Percentiles rank a stretch among this genome's conserved stretches.
These are phyloP conservation scores for Pisolithus marmoratus DNA, from an alignment of 768 basidiomycete species.

Conservation along the genomic window DNA sequence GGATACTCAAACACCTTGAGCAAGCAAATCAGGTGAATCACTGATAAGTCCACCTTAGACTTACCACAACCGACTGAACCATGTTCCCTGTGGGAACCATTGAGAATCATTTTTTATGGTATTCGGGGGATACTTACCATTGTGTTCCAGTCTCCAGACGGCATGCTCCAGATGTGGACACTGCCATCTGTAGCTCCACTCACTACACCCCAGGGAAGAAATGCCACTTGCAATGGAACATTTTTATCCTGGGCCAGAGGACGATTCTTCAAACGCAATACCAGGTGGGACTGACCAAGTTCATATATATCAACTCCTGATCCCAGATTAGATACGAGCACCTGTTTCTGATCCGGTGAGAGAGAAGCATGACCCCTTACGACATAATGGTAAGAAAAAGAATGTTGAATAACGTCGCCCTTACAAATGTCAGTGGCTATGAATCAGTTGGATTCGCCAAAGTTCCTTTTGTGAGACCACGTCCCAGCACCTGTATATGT, in stretches of 20 bases:
- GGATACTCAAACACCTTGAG: not conserved
- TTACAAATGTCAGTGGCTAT: constrained; percentile 1
- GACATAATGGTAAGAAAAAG: not conserved
- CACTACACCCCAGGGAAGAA: not conserved
- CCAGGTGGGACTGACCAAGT: not conserved
- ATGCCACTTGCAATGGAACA: not conserved
- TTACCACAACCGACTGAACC: constrained; percentile 1
- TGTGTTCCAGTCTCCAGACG: not conserved
- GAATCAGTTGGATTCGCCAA: constrained; percentile 3
- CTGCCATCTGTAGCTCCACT: not conserved
- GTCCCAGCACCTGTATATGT: constrained; percentile 1
- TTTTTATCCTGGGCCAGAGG: not conserved
- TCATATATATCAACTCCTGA: not conserved
- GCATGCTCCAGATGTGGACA: not conserved
- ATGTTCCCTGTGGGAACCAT: not conserved
- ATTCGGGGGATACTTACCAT: not conserved
- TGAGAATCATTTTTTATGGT: not conserved
- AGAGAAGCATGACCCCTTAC: constrained; percentile 1
- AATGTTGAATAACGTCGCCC: not conserved
- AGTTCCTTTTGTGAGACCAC: not conserved
- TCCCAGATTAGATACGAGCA: constrained; percentile 1
- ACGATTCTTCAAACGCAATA: not conserved
- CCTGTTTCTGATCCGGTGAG: not conserved
- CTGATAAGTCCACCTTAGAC: not conserved
- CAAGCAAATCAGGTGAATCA: not conserved